Evolutionary conservation across 441 rosid genomes (phyloP), one percentile per base, ranked within the genome.

Genomic region (Croton laevigatus): DNA sequence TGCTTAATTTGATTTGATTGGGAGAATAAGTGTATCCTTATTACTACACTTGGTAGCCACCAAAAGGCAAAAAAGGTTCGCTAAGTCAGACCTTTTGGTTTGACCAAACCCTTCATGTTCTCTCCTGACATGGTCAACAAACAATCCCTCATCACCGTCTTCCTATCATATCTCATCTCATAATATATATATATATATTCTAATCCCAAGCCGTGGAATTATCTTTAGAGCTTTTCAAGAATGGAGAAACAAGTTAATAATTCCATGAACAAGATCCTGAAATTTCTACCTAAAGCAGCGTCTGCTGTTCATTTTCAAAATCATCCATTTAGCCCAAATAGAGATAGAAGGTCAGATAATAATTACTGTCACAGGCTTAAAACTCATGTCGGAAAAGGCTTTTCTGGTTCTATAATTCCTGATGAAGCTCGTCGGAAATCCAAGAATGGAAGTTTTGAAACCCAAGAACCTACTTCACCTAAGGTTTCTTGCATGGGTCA

Each of bases 401-500:
- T 80, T 66, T 93, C 98, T n/a, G 94, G 97, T 76, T 81, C 90
- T 22, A 79, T 87, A 8, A 84, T 94, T 53, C 97, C 97, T 0
- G 69, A 63, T 4, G 92, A 85, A 51, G 95, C 79, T 66, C 80
- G 97, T n/a, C 73, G 88, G 69, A 82, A 81, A 64, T 45, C 58
- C 62, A 81, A 78, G 79, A 77, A 68, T 59, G 82, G 74, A 9
- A 60, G 65, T 42, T 70, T 75, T 19, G 81, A 71, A 8, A 75
- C 81, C 7, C 82, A 81, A 20, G 98, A 91, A 54, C 98, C 98
- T 6, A 84, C 87, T 19, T 94, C 98, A 3, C 98, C 98, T 4
- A 91, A 91, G 73, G 83, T 94, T 46, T 91, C 98, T 0, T 94
- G 98, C 68, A 91, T 91, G 78, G 98, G 98, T 9, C 90, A 91